Conservation (phyloP, 495 filamentous ascomycete species). For the Hyaloscypha bicolor region DNA sequence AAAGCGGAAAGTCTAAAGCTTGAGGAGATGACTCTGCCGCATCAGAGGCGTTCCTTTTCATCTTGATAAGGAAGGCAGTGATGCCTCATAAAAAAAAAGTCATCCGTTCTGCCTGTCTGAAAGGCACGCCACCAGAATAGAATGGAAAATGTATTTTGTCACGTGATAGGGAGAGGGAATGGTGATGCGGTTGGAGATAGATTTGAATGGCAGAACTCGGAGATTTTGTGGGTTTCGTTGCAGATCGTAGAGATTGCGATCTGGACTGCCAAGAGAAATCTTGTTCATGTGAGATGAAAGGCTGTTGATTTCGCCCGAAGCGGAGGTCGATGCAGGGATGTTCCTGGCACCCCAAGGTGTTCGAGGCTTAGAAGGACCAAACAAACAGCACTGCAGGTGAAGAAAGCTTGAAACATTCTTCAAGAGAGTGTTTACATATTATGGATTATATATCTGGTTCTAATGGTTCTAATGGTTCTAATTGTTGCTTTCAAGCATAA, state of each 20-base stretch:
- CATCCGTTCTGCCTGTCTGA: background rate
- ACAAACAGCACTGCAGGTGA: background rate
- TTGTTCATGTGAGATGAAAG: background rate
- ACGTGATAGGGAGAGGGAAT: background rate
- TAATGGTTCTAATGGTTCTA: background rate
- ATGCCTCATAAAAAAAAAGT: background rate
- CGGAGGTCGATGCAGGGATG: background rate
- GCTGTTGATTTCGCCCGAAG: background rate
- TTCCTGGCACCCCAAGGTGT: background rate
- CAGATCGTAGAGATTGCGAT: conserved; percentile 9
- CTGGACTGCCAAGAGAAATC: conserved; percentile 6
- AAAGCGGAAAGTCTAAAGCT: no score
- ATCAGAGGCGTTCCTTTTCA: no score
- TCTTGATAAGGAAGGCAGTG: no score
- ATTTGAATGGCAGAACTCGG: background rate
- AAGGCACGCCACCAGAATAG: background rate
- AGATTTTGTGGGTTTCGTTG: conserved; percentile 1
- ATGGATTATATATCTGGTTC: background rate
- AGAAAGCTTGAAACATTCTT: background rate
- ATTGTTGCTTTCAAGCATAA: background rate
- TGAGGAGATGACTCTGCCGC: no score
- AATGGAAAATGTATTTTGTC: background rate
- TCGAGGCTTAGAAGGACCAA: background rate
- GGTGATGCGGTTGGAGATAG: background rate
- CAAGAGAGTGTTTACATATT: background rate